These are phyloP conservation scores for Lepidium didymum DNA, from an alignment of 345 rosid species.

Conservation along the genomic window DNA sequence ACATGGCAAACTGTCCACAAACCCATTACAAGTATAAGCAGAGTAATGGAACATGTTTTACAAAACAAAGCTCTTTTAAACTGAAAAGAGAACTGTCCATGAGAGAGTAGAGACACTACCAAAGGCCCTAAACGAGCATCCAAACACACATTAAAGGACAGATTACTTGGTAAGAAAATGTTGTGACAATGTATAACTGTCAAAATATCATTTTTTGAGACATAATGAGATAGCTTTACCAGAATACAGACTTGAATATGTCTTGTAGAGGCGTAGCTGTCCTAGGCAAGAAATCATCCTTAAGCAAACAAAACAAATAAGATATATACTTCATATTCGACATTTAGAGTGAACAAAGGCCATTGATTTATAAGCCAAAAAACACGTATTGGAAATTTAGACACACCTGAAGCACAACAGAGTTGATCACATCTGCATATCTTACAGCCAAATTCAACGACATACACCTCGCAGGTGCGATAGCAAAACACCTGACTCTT, in stretches of 20 bases:
- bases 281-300: slow-evolving; percentile 97
- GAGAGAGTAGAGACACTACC: background rate
- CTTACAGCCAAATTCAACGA: slow-evolving; percentile 86
- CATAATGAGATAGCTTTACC: slow-evolving; percentile 37
- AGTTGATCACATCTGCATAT: slow-evolving; percentile 93
- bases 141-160: background rate
- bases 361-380: background rate
- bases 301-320: slow-evolving; percentile 13
- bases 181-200: background rate
- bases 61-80: background rate
- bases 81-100: background rate
- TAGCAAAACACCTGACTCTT: slow-evolving; percentile 86
- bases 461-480: slow-evolving; percentile 98
- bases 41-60: background rate
- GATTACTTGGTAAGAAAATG: background rate
- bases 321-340: background rate
- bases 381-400: slow-evolving; percentile 9
- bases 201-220: background rate
- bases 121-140: background rate
- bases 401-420: slow-evolving; percentile 85
- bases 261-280: slow-evolving; percentile 96
- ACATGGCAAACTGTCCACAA: slow-evolving; percentile 75
- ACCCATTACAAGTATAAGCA: background rate
- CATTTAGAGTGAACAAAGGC: background rate
- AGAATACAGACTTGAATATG: slow-evolving; percentile 97